These are phyloP conservation scores for Apiotrichum siamense DNA, from an alignment of 1,284 basidiomycete genomes.

Conservation along the genomic window DNA sequence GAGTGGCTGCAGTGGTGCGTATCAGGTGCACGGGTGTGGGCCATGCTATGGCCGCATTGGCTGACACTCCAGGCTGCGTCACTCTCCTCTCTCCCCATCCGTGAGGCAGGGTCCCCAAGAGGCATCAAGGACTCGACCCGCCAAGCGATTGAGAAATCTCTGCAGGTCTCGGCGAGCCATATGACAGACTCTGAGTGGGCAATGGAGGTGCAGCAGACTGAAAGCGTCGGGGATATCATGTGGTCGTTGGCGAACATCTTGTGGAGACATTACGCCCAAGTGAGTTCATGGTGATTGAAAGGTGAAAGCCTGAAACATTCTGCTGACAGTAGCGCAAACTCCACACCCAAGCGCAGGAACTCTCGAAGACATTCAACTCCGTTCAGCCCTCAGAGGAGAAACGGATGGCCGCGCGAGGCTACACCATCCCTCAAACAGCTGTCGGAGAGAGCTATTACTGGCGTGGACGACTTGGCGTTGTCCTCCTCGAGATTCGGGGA, in stretches of 20 bases:
- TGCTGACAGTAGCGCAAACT: constrained; percentile 29
- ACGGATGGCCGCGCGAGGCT: constrained; percentile 24
- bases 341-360: constrained; percentile 37
- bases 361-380: constrained; percentile 23
- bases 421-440: constrained; percentile 16
- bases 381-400: constrained; percentile 31
- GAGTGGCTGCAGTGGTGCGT: constrained; percentile 17
- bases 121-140: constrained; percentile 36
- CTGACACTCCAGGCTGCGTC: constrained; percentile 22
- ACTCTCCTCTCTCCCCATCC: constrained; percentile 24
- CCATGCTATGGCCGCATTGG: neutral
- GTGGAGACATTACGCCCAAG: constrained; percentile 38
- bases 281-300: too few species aligned
- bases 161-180: constrained; percentile 27
- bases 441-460: constrained; percentile 41
- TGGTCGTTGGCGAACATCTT: constrained; percentile 37
- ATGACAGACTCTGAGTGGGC: constrained; percentile 24
- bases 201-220: neutral
- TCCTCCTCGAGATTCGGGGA: constrained; percentile 32
- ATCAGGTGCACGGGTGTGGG: too few species aligned
- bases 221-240: constrained; percentile 30
- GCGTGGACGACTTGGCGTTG: constrained; percentile 36
- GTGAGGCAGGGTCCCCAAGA: constrained; percentile 27
- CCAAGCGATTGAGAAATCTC: constrained; percentile 34
- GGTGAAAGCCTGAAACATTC: too few species aligned